Evolutionary conservation across 345 rosid species (phyloP), one percentile per base, ranked within the genome.

Genomic region (Salix udensis): DNA sequence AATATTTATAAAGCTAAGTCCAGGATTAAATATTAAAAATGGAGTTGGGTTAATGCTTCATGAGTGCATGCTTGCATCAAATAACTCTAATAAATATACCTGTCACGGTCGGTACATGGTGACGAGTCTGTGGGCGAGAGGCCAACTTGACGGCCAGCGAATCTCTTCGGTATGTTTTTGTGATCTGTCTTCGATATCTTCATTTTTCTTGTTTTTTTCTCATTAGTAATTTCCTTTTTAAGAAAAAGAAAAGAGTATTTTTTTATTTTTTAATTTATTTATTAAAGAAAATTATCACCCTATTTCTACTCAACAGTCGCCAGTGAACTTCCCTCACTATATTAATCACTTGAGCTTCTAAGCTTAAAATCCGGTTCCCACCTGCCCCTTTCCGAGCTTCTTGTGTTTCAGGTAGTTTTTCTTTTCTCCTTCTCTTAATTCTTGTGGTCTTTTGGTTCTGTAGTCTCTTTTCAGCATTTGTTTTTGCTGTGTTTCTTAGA

Each of bases 161-260:
- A 67, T 39, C 50, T 5, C 18, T 5, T 6, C 12, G 30, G 13
- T 26, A 7, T 18, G 50, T n/a, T 19, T 21, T 23, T 67, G 71
- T 44, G 71, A 67, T 67, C 71, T 13, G 71, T 4, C 28, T 37
- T 67, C 70, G 70, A 67, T 34, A 37, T n/a, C 70, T 12, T n/a
- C 50, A 39, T 58, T 58, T n/a, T 58, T 24, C 21, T 18, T 10
- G 26, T 39, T 67, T 36, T 26, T n/a, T 39, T 39, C 46, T 24
- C 1, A 2, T 24, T 39, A n/a, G 7, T 11, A 2, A 8, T 39
- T 31, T 11, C 70, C 15, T 2, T 14, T 39, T 6, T 5, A 4
- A 39, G n/a, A 34, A 65, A 26, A 30, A 5, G 8, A 65, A 10
- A 28, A 30, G 19, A 13, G 31, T 2, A 30, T 5, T 52, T 1